Evolutionary conservation across 768 basidiomycete genomes (phyloP).

Genomic region (Termitomyces sp.): DNA sequence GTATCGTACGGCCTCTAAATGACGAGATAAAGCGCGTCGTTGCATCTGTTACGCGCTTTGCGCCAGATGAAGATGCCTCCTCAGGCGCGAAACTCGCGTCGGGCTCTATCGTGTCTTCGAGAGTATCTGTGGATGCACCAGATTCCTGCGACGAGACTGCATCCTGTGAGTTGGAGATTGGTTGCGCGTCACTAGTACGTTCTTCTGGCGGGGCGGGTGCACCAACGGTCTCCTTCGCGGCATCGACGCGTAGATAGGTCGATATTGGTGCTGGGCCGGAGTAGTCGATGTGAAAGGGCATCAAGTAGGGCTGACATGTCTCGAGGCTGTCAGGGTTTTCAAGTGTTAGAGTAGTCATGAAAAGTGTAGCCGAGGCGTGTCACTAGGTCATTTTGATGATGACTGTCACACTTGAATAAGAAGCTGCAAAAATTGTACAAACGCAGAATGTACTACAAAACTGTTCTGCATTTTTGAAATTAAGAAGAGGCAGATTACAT

Average conservation of each 20-base stretch:
- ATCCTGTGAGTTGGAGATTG: not conserved
- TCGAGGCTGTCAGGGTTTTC: conserved; percentile 2
- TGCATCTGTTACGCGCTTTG: conserved; percentile 18
- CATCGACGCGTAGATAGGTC: conserved; percentile 62
- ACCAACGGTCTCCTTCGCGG: conserved; percentile 25
- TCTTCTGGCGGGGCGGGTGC: conserved; percentile 14
- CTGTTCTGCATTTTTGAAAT: not conserved
- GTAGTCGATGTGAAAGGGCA: conserved; percentile 79
- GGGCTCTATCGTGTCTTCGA: not conserved
- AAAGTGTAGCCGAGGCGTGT: not conserved
- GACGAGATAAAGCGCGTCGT: conserved; percentile 48
- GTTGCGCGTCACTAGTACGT: conserved; percentile 2
- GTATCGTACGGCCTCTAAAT: conserved; percentile 72
- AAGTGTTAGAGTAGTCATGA: conserved; percentile 9
- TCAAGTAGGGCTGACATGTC: conserved; percentile 58
- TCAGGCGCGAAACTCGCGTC: not conserved
- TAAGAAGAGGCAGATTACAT: not conserved
- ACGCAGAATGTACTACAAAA: too few relatives aligned
- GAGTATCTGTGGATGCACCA: not conserved
- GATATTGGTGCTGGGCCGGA: conserved; percentile 68
- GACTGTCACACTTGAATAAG: not conserved
- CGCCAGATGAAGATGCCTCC: conserved; percentile 1
- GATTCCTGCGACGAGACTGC: not conserved
- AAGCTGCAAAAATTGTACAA: not conserved
- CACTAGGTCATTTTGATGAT: not conserved